Percentiles rank a stretch among this genome's conserved stretches.
Conservation (phyloP, 2,329 filamentous ascomycete genomes). For the Penicillium frequentans region DNA sequence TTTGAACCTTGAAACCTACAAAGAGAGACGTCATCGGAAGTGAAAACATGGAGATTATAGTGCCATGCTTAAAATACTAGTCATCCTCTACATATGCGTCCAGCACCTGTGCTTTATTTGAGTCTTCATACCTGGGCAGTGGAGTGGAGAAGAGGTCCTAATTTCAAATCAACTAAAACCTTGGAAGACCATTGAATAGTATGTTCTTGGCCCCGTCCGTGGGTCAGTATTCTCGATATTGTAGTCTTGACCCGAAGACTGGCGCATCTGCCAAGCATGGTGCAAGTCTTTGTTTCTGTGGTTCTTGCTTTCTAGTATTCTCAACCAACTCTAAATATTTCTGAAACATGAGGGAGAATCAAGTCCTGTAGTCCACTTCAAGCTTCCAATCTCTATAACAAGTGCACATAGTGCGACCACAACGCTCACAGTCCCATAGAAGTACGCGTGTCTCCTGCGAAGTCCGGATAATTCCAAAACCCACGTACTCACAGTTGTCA, state of each 20-base stretch:
- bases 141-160: neutral
- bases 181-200: neutral
- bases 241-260: neutral
- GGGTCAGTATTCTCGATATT: neutral
- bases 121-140: neutral
- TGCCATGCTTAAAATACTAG: no score
- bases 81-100: no score
- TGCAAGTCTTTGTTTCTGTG: neutral
- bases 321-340: neutral
- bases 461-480: conserved; percentile 57
- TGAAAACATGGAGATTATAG: neutral
- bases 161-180: no score
- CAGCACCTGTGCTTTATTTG: no score
- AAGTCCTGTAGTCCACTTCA: conserved; percentile 68
- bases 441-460: conserved; percentile 59
- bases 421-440: conserved; percentile 48
- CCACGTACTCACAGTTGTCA: conserved; percentile 67
- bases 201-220: neutral
- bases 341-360: conserved; percentile 14
- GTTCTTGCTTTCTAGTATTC: no score
- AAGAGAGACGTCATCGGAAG: neutral
- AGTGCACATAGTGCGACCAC: conserved; percentile 41
- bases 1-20: neutral
- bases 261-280: neutral
- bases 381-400: conserved; percentile 71